phyloP scores from a whole-genome alignment of 1,284 basidiomycete genomes.

The Stygiomarasmius scandens region DNA sequence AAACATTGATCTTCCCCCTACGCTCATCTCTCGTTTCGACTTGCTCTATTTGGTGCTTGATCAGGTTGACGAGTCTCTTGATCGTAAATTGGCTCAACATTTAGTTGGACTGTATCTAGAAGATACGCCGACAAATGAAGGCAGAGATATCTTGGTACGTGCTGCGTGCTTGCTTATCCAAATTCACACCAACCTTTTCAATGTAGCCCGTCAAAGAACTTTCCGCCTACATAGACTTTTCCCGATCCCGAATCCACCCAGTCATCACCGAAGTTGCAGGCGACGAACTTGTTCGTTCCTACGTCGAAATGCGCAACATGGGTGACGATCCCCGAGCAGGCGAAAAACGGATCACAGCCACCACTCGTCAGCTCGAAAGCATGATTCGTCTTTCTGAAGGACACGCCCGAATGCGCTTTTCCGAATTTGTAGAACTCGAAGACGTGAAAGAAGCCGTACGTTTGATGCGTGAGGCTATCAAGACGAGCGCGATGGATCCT shows the following conservation, averaged over 20 bases:
- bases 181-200: background rate
- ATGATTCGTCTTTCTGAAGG: constrained; percentile 98
- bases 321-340: constrained; percentile 85
- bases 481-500: constrained; percentile 93
- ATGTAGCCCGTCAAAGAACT: constrained; percentile 86
- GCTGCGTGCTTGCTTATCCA: background rate
- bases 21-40: constrained; percentile 97
- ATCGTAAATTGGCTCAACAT: constrained; percentile 91
- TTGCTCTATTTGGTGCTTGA: constrained; percentile 97
- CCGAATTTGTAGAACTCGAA: constrained; percentile 77
- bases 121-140: constrained; percentile 75
- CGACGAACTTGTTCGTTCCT: constrained; percentile 83
- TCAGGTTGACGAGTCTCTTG: constrained; percentile 88
- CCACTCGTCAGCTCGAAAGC: constrained; percentile 94
- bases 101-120: constrained; percentile 94
- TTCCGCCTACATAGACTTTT: constrained; percentile 94
- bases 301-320: constrained; percentile 93
- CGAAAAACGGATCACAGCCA: constrained; percentile 96
- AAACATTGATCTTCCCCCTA: constrained; percentile 94
- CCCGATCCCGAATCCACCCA: constrained; percentile 87
- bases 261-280: constrained; percentile 88
- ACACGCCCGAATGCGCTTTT: constrained; percentile 95
- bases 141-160: constrained; percentile 78
- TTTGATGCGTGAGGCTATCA: constrained; percentile 94
- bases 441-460: constrained; percentile 93